phyloP scores from a whole-genome alignment of 2,329 filamentous ascomycete genomes.

The Lachnellula willkommii region DNA sequence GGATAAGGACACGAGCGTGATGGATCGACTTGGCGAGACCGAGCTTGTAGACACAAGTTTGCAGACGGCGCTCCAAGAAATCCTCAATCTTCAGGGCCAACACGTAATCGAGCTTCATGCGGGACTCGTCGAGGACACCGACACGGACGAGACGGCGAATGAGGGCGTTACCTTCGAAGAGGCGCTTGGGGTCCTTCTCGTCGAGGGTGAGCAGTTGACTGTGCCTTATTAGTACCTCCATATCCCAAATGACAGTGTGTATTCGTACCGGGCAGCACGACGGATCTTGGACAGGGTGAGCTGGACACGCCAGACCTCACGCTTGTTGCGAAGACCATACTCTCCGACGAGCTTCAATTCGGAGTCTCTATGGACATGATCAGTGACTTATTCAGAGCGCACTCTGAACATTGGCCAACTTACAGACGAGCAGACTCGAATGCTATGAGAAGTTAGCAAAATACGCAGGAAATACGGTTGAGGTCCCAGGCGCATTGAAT shows the following conservation, averaged over 20 bases:
- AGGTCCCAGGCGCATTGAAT: neutral
- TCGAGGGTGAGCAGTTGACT: conserved; percentile 99
- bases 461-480: neutral
- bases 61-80: conserved; percentile 99
- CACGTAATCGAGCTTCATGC: conserved; percentile 99
- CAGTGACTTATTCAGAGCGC: conserved; percentile 97
- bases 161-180: conserved; percentile 99
- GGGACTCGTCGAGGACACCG: conserved; percentile 98
- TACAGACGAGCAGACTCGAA: conserved; percentile 99
- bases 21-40: conserved; percentile 99
- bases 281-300: conserved; percentile 99
- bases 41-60: conserved; percentile 99
- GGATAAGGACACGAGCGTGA: conserved; percentile 99
- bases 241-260: neutral
- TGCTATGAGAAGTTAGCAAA: conserved; percentile 46
- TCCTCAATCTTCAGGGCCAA: conserved; percentile 98
- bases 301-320: conserved; percentile 99
- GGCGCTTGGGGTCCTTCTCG: conserved; percentile 99
- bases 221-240: conserved; percentile 19
- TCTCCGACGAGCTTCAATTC: conserved; percentile 99
- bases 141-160: conserved; percentile 99
- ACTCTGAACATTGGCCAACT: conserved; percentile 99
- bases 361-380: conserved; percentile 74
- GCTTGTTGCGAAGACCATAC: conserved; percentile 99
- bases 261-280: conserved; percentile 96